Evolutionary conservation across 164 flowering plant species (phyloP).

Genomic region (Echeveria elegans): DNA sequence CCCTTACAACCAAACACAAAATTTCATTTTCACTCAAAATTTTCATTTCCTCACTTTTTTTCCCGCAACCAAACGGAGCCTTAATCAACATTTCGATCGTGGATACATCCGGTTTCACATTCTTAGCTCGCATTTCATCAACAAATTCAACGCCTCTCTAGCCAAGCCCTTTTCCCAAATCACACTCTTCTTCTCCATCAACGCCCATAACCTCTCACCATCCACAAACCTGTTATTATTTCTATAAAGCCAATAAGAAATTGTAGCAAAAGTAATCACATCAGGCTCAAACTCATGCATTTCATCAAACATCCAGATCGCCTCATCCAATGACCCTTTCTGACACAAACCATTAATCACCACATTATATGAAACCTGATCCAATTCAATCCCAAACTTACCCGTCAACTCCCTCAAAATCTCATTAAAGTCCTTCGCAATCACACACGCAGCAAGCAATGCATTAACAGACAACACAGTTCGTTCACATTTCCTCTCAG

Average conservation of each 20-base stretch:
- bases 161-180: slow-evolving; percentile 14
- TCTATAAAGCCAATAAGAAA: slow-evolving; percentile 23
- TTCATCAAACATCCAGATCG: slow-evolving; percentile 27
- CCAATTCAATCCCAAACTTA: slow-evolving; percentile 20
- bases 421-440: slow-evolving; percentile 24
- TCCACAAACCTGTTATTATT: slow-evolving; percentile 21
- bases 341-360: slow-evolving; percentile 31
- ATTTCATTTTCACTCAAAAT: too few species aligned
- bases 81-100: slow-evolving; percentile 30
- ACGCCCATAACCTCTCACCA: slow-evolving; percentile 44
- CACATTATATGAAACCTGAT: slow-evolving; percentile 35
- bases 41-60: too few species aligned
- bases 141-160: slow-evolving; percentile 29
- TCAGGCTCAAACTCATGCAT: slow-evolving; percentile 38
- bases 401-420: slow-evolving; percentile 29
- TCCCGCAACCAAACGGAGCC: too few species aligned
- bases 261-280: slow-evolving; percentile 31
- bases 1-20: too few species aligned
- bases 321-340: slow-evolving; percentile 32
- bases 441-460: slow-evolving; percentile 32
- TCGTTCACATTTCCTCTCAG: slow-evolving; percentile 23
- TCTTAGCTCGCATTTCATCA: slow-evolving; percentile 24
- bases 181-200: slow-evolving; percentile 27
- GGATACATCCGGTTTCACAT: slow-evolving; percentile 23
- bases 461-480: slow-evolving; percentile 38